A percentile compares a stretch with the other conserved stretches of the same genome.
Conservation (phyloP, 306 rosid species). For the Fragaria vesca region DNA sequence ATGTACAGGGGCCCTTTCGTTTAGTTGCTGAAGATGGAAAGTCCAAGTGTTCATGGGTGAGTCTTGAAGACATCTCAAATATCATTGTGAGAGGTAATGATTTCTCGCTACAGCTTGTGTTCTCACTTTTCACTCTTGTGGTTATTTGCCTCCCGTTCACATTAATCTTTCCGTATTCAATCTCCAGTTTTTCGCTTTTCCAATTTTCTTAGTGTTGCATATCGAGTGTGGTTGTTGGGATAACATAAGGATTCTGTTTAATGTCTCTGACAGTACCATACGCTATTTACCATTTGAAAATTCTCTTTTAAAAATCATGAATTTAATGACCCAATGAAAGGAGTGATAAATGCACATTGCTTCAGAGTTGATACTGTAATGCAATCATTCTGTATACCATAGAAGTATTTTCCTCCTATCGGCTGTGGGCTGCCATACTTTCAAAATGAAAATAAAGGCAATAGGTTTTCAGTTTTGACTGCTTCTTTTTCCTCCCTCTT, state of each 20-base stretch:
- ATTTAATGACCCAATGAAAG: background rate
- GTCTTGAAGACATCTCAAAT: slow-evolving; percentile 90
- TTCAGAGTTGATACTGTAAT: background rate
- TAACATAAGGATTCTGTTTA: background rate
- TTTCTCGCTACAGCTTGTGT: slow-evolving; percentile 8
- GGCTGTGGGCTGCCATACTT: background rate
- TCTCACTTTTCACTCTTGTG: background rate
- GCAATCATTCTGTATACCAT: background rate
- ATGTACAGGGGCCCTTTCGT: slow-evolving; percentile 82
- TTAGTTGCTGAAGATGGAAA: slow-evolving; percentile 98
- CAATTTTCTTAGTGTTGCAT: background rate
- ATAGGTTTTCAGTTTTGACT: background rate
- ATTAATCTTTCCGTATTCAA: background rate
- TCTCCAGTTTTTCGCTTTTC: background rate
- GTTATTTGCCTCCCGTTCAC: background rate
- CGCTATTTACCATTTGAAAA: background rate
- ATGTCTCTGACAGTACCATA: background rate
- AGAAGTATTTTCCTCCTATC: background rate
- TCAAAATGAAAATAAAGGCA: background rate
- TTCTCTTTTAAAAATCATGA: background rate
- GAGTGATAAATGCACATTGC: background rate
- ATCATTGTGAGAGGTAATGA: slow-evolving; percentile 75
- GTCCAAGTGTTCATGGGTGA: slow-evolving; percentile 96
- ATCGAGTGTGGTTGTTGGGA: background rate
- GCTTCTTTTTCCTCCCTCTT: background rate